phyloP scores from a whole-genome alignment of 2,329 filamentous ascomycete genomes.

The Botryotinia globosa region DNA sequence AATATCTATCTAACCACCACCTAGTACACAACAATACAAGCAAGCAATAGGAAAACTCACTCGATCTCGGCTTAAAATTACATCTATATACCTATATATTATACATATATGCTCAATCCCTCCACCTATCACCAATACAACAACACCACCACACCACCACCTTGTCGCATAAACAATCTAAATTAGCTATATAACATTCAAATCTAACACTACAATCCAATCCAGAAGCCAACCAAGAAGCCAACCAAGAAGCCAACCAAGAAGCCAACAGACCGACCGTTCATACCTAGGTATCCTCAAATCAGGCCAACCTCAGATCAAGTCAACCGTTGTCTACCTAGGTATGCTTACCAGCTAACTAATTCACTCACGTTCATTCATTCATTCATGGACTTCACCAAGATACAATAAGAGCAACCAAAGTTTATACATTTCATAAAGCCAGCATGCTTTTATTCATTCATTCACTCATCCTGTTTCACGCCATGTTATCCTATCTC shows the following conservation, averaged over 20 bases:
- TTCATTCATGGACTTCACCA: background rate
- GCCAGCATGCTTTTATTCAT: background rate
- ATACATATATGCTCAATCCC: too few relatives aligned
- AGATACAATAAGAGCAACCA: background rate
- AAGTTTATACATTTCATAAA: background rate
- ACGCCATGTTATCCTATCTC: background rate
- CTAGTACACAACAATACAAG: too few relatives aligned
- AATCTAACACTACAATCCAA: too few relatives aligned
- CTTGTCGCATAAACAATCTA: too few relatives aligned
- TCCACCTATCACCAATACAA: too few relatives aligned
- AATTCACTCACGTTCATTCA: background rate
- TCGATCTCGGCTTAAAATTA: too few relatives aligned
- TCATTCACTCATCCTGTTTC: background rate
- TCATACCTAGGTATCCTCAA: background rate
- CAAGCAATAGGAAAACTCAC: too few relatives aligned
- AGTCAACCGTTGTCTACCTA: background rate
- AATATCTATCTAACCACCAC: too few relatives aligned
- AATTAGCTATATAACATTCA: too few relatives aligned
- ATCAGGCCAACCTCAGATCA: background rate
- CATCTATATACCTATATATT: too few relatives aligned
- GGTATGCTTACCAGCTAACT: background rate
- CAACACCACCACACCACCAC: too few relatives aligned
- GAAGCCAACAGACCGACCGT: background rate
- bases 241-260: background rate
- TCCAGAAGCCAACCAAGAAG: too few relatives aligned